A percentile compares a stretch with the other conserved stretches of the same genome.
phyloP scores from a whole-genome alignment of 2,329 filamentous ascomycete genomes.

The Cordyceps farinosa region DNA sequence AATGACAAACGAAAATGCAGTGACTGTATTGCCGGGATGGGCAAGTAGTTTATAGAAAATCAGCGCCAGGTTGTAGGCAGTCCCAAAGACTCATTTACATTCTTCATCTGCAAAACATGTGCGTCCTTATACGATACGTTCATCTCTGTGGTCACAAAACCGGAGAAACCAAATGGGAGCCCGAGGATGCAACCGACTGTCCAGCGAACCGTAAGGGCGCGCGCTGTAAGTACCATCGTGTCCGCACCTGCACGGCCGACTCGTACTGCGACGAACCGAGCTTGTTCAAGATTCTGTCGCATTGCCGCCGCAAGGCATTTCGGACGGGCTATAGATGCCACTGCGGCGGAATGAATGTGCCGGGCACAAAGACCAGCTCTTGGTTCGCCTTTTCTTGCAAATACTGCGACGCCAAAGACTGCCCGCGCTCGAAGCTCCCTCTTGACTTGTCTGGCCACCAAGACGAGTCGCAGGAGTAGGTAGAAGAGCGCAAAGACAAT shows the following conservation, averaged over 20 bases:
- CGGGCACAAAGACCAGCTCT: neutral
- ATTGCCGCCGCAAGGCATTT: conserved; percentile 8
- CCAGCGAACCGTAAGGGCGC: neutral
- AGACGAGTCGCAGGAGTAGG: neutral
- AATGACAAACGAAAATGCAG: too few relatives aligned
- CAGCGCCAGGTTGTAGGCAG: too few relatives aligned
- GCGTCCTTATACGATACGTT: neutral
- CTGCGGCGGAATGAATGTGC: neutral
- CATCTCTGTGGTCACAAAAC: conserved; percentile 7
- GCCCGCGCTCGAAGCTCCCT: neutral
- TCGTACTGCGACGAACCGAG: too few relatives aligned
- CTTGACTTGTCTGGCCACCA: too few relatives aligned
- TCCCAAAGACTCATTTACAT: too few relatives aligned
- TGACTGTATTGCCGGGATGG: too few relatives aligned
- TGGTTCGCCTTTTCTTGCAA: neutral
- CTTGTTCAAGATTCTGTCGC: neutral
- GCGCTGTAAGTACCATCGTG: neutral
- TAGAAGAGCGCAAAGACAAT: neutral
- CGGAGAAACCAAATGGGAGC: neutral
- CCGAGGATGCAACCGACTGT: neutral
- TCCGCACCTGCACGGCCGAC: conserved; percentile 1
- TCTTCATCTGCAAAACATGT: neutral
- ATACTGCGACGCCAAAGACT: conserved; percentile 1
- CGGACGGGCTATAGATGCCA: conserved; percentile 2
- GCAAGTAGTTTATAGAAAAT: too few relatives aligned